These are phyloP conservation scores for Neurospora sp. DNA, from an alignment of 2,329 filamentous ascomycete genomes.

Conservation along the genomic window DNA sequence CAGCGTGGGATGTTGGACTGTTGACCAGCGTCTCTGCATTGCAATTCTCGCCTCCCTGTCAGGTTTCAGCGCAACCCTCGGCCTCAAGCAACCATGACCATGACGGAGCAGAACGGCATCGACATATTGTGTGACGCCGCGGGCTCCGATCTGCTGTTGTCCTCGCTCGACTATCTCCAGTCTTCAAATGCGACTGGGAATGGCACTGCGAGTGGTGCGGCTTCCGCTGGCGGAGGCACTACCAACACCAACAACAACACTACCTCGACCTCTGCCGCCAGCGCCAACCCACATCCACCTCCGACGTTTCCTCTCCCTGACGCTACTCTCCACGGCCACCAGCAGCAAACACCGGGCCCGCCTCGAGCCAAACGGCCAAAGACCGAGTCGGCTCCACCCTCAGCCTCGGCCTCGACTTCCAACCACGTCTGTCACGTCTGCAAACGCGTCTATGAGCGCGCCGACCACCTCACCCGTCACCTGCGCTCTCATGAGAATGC, in stretches of 20 bases:
- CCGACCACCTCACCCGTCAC: constrained; percentile 21
- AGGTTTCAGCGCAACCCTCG: background rate
- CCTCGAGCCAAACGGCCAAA: constrained; percentile 13
- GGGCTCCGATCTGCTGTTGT: constrained; percentile 11
- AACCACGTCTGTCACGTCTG: constrained; percentile 20
- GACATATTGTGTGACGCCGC: constrained; percentile 22
- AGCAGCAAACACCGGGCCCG: background rate
- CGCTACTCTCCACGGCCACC: background rate
- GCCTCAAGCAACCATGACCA: constrained; percentile 5
- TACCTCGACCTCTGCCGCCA: background rate
- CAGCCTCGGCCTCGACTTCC: constrained; percentile 1
- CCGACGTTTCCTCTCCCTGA: background rate
- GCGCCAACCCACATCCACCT: background rate
- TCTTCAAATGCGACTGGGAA: background rate
- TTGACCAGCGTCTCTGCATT: background rate
- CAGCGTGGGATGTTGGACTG: background rate
- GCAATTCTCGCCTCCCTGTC: background rate
- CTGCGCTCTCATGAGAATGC: constrained; percentile 23
- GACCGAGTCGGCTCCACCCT: background rate
- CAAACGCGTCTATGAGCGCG: constrained; percentile 21
- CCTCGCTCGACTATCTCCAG: background rate
- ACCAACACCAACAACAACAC: background rate
- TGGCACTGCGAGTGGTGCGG: background rate
- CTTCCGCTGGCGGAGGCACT: background rate
- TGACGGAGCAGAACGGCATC: constrained; percentile 21